Conservation (phyloP, 768 basidiomycete species). For the Hygrophoropsis aurantiaca region DNA sequence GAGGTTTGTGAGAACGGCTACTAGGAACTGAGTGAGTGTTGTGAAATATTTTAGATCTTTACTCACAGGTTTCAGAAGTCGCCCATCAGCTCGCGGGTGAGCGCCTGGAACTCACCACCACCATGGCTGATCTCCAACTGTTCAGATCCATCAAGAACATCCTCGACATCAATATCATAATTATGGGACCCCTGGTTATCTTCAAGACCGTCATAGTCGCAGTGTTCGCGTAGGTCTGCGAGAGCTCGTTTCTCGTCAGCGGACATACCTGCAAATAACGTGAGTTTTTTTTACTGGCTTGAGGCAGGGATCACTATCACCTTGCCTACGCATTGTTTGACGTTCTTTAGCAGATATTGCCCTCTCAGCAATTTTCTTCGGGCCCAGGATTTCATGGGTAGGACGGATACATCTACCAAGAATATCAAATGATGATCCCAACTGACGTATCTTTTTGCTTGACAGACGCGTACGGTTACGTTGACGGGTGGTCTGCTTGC, state of each 20-base stretch:
- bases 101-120: slow-evolving; percentile 3
- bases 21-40: no score
- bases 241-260: no score
- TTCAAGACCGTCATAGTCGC: no score
- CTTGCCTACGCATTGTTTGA: background rate
- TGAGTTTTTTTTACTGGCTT: no score
- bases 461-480: background rate
- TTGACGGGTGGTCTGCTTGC: background rate
- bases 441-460: background rate
- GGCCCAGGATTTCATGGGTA: background rate
- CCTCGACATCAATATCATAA: background rate
- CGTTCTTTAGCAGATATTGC: background rate
- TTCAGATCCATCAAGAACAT: slow-evolving; percentile 5
- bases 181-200: no score
- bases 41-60: no score
- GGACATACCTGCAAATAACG: no score
- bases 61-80: slow-evolving; percentile 3
- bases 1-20: no score
- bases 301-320: background rate
- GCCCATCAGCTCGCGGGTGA: slow-evolving; percentile 1
- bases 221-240: no score
- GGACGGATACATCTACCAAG: background rate
- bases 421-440: background rate
- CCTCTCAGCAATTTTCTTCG: background rate
- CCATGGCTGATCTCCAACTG: slow-evolving; percentile 7